Evolutionary conservation across 768 basidiomycete genomes (phyloP).

Genomic region (Russula virescens): DNA sequence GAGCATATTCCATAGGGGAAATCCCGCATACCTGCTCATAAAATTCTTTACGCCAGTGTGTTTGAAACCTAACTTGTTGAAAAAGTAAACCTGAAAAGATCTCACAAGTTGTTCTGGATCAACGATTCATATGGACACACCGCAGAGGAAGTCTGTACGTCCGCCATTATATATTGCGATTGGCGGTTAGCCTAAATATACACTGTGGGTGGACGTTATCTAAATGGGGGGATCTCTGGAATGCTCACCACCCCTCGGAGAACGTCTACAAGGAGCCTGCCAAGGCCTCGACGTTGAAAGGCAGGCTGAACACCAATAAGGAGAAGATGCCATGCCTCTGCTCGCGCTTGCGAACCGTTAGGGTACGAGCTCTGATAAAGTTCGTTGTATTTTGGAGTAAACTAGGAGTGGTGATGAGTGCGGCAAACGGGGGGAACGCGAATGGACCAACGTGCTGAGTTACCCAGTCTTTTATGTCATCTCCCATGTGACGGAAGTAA

Average conservation of each 20-base stretch:
- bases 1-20: conserved; percentile 7
- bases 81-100: conserved; percentile 2
- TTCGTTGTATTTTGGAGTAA: conserved; percentile 3
- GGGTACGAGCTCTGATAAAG: not conserved
- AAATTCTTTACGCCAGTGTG: conserved; percentile 7
- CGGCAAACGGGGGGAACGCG: not conserved
- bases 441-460: not conserved
- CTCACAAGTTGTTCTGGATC: not conserved
- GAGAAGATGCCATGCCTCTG: not conserved
- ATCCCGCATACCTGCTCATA: conserved; percentile 3
- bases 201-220: not conserved
- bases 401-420: not conserved
- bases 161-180: not conserved
- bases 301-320: not conserved
- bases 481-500: not conserved
- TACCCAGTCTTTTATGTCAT: not conserved
- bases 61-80: conserved; percentile 1
- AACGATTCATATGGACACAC: not conserved
- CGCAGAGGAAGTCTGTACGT: not conserved
- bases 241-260: conserved; percentile 1
- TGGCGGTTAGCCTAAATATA: not conserved
- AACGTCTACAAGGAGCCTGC: not conserved
- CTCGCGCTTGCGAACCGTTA: not conserved
- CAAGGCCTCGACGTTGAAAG: not conserved
- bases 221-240: not conserved